Base-by-base conservation (phyloP, 805 yeast genomes). In the Pichia cephalocereana region DNA sequence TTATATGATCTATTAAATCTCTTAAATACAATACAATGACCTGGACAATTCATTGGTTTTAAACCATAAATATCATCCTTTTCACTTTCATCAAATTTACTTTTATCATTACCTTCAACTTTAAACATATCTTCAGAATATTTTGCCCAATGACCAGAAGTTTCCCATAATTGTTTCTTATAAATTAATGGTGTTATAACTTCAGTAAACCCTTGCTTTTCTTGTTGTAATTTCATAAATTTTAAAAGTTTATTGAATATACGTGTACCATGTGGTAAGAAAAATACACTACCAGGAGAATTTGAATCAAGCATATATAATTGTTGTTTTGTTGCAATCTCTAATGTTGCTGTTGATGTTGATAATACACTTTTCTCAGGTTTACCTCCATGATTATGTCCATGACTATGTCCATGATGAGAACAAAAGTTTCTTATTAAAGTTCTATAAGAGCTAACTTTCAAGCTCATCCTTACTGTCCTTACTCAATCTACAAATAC, bases 61-160 rank as follows among this genome's bases (percentile, higher is more conserved):
- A 91, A 69, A 0, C 96, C 95, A 63, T 83, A 91, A 44, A 70
- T 62, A 8, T 58, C 51, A 28, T 59, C 52, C 32, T 64, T 68
- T 28, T 63, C 67, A 15, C 68, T 72, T 43, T 75, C 77, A 39
- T 69, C 52, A 15, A 52, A 26, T 43, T 54, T 57, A 10, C 57
- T 47, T 39, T 54, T 15, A 51, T 72, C 77, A 50, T 74, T 72
- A 2, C 90, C 85, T 49, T 77, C 82, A 2, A 90, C 96, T 57
- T 79, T 75, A 62, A 90, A 91, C 99, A 91, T 91, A 64, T 91
- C 98, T 38, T 86, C 91, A 56, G 86, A 78, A 63, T 93, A 91
- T 61, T 91, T 90, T 12, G 82, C 86, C 97, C 97, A 91, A 67
- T 93, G 99, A 0, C 98, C 98, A 11, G 95, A 84, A 45, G 75